Percentiles rank a stretch among this genome's conserved stretches.
These are phyloP conservation scores for Elaeis oleifera DNA, from an alignment of 202 grass and related monocot genomes.

Conservation along the genomic window DNA sequence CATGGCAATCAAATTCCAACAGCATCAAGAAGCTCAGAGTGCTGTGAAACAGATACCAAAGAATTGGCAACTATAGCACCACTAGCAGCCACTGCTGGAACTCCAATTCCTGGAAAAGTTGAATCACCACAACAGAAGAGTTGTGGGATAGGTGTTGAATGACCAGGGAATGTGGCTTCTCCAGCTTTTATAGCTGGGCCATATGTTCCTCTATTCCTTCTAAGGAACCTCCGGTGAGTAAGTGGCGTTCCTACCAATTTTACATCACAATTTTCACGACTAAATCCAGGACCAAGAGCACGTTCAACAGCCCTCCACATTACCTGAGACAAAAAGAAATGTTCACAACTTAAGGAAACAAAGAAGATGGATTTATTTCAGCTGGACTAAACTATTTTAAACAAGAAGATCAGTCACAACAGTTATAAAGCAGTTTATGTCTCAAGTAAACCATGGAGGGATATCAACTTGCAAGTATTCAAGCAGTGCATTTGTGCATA, in stretches of 20 bases:
- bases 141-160: slow-evolving; percentile 71
- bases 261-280: slow-evolving; percentile 70
- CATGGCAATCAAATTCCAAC: slow-evolving; percentile 49
- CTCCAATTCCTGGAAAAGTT: slow-evolving; percentile 89
- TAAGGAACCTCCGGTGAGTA: slow-evolving; percentile 75
- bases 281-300: slow-evolving; percentile 66
- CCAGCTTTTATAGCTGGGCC: slow-evolving; percentile 93
- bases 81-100: slow-evolving; percentile 85
- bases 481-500: no score
- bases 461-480: no score
- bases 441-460: no score
- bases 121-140: slow-evolving; percentile 96
- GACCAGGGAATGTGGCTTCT: slow-evolving; percentile 81
- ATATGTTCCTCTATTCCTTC: slow-evolving; percentile 84
- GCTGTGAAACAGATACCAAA: slow-evolving; percentile 63
- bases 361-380: no score
- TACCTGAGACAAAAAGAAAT: slow-evolving; percentile 41
- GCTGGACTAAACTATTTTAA: no score
- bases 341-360: no score
- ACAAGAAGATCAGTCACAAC: no score
- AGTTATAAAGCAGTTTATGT: no score
- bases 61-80: slow-evolving; percentile 91
- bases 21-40: slow-evolving; percentile 93
- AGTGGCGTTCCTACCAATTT: slow-evolving; percentile 79
- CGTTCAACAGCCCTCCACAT: slow-evolving; percentile 91